A percentile compares a stretch with the other conserved stretches of the same genome.
Conservation (phyloP, 192 early-diverging fungal species). For the Coemansia pectinata region DNA sequence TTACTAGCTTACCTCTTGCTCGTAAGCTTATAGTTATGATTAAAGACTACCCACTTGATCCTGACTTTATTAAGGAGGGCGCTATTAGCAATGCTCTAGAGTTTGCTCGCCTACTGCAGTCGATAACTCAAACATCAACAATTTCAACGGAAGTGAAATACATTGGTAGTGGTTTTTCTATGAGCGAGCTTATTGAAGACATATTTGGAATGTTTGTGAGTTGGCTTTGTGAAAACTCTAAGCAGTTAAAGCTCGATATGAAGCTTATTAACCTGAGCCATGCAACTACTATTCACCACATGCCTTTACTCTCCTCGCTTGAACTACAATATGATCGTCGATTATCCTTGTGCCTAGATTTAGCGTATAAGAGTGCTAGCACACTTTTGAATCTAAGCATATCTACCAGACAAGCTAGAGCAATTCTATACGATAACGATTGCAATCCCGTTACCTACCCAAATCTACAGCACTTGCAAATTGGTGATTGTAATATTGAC, state of each 20-base stretch:
- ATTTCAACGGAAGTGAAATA: not conserved
- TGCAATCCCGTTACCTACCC: not conserved
- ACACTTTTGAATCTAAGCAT: not conserved
- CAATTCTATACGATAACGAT: not conserved
- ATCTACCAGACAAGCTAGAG: not conserved
- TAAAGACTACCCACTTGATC: not conserved
- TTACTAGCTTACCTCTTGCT: not conserved
- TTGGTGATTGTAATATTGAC: not conserved
- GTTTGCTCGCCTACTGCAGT: not conserved
- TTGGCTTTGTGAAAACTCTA: not conserved
- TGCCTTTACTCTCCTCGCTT: not conserved
- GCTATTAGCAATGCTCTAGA: not conserved
- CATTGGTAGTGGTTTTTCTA: not conserved
- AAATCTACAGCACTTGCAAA: not conserved
- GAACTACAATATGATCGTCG: not conserved
- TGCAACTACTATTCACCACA: not conserved
- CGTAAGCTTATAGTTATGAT: not conserved
- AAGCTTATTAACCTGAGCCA: not conserved
- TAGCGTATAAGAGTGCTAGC: not conserved
- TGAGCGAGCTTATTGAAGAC: not conserved
- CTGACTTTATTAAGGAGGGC: not conserved
- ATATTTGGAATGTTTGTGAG: not conserved
- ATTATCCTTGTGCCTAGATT: not conserved
- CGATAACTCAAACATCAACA: not conserved
- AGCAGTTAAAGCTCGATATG: not conserved